phyloP scores from a whole-genome alignment of 2,329 filamentous ascomycete species.

The Botrytis pseudocinerea region DNA sequence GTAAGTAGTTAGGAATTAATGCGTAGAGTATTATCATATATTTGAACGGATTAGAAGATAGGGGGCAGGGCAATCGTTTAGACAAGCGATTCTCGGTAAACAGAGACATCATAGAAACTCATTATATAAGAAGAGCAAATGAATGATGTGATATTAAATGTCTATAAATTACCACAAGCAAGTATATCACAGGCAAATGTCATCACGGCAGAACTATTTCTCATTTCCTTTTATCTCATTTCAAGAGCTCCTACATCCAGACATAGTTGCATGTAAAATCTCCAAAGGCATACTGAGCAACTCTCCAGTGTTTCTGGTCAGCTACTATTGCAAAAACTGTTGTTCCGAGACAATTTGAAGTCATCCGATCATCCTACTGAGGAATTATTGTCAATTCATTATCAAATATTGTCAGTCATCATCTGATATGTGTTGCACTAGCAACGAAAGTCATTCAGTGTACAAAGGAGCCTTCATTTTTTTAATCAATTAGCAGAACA shows the following conservation, averaged over 20 bases:
- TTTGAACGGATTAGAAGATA: neutral
- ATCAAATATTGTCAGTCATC: neutral
- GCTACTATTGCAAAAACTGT: neutral
- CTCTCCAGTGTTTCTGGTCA: neutral
- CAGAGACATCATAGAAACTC: neutral
- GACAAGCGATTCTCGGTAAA: neutral
- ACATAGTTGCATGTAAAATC: neutral
- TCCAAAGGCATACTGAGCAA: neutral
- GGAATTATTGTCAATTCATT: neutral
- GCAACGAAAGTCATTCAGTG: neutral
- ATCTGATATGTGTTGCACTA: neutral
- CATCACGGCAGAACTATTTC: neutral
- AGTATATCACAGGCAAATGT: neutral
- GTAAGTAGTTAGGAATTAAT: neutral
- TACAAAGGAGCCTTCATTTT: neutral
- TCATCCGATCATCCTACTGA: neutral
- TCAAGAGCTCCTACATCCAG: neutral
- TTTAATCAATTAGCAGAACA: neutral
- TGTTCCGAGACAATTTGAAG: neutral
- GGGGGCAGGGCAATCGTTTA: neutral
- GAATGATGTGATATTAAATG: neutral
- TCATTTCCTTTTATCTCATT: neutral
- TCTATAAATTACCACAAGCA: neutral
- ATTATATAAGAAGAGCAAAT: neutral
- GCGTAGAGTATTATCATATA: neutral